Evolutionary conservation across 2,329 filamentous ascomycete species (phyloP).

Genomic region (Diaporthe sp.): DNA sequence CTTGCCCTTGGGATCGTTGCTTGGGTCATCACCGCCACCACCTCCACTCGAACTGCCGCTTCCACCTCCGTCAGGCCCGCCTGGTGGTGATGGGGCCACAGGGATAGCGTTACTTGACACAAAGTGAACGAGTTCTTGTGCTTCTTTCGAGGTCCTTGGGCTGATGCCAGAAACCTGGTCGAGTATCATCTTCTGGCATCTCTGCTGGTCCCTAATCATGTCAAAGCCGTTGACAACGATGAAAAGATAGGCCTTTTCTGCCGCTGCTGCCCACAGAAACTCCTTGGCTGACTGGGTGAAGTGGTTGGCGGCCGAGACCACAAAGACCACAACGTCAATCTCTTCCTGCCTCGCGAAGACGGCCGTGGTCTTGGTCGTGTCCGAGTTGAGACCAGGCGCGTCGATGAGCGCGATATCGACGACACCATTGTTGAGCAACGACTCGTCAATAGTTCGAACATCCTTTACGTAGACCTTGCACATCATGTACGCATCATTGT

Average conservation of each 20-base stretch:
- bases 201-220: slow-evolving; percentile 89
- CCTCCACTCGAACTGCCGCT: slow-evolving; percentile 66
- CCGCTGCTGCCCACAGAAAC: slow-evolving; percentile 94
- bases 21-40: slow-evolving; percentile 68
- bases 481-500: slow-evolving; percentile 89
- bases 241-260: slow-evolving; percentile 98
- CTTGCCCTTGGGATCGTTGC: slow-evolving; percentile 77
- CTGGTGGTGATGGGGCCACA: slow-evolving; percentile 69
- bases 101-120: slow-evolving; percentile 97
- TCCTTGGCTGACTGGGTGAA: slow-evolving; percentile 98
- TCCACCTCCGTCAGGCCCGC: slow-evolving; percentile 66
- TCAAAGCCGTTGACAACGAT: slow-evolving; percentile 99
- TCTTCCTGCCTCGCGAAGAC: slow-evolving; percentile 98
- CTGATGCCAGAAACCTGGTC: slow-evolving; percentile 92
- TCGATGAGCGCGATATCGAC: slow-evolving; percentile 98
- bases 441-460: slow-evolving; percentile 89
- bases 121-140: slow-evolving; percentile 93
- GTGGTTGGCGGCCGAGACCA: slow-evolving; percentile 97
- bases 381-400: slow-evolving; percentile 93
- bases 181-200: slow-evolving; percentile 92
- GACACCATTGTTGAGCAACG: slow-evolving; percentile 94
- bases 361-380: slow-evolving; percentile 96
- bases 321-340: slow-evolving; percentile 98
- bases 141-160: slow-evolving; percentile 92
- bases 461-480: slow-evolving; percentile 99